phyloP scores from a whole-genome alignment of 2,329 filamentous ascomycete species.

The Penicillium sclerotiorum region DNA sequence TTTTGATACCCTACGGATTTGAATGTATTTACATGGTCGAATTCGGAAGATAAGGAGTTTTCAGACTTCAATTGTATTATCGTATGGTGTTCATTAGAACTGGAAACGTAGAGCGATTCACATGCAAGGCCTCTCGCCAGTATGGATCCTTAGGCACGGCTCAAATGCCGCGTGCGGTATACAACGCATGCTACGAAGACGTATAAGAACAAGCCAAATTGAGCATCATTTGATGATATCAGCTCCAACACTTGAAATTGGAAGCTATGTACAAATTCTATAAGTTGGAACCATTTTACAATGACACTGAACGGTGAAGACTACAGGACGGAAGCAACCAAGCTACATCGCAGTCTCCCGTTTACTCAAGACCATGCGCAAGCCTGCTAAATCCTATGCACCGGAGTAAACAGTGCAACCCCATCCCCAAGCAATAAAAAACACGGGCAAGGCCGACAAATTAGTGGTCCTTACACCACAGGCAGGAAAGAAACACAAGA shows the following conservation, averaged over 20 bases:
- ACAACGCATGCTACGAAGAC: too few relatives aligned
- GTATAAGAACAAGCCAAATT: too few relatives aligned
- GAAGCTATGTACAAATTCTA: slow-evolving; percentile 27
- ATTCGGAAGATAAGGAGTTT: too few relatives aligned
- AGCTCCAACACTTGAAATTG: slow-evolving; percentile 23
- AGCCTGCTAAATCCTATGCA: not conserved
- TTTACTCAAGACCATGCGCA: too few relatives aligned
- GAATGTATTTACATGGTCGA: too few relatives aligned
- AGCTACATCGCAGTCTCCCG: not conserved
- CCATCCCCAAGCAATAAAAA: slow-evolving; percentile 5
- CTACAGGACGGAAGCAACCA: not conserved
- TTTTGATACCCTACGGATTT: too few relatives aligned
- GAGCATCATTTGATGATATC: too few relatives aligned
- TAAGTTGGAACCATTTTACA: slow-evolving; percentile 2
- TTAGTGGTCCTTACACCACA: slow-evolving; percentile 2
- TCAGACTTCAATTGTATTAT: too few relatives aligned
- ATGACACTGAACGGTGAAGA: not conserved
- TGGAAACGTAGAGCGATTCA: too few relatives aligned
- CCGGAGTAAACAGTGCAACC: not conserved
- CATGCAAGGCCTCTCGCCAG: too few relatives aligned
- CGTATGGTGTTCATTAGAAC: too few relatives aligned
- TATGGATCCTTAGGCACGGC: too few relatives aligned
- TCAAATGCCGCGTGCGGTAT: not conserved
- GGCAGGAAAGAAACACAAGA: slow-evolving; percentile 7
- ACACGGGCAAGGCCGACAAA: slow-evolving; percentile 12